Evolutionary conservation across 768 basidiomycete species (phyloP).

Genomic region (Collybiopsis confluens): DNA sequence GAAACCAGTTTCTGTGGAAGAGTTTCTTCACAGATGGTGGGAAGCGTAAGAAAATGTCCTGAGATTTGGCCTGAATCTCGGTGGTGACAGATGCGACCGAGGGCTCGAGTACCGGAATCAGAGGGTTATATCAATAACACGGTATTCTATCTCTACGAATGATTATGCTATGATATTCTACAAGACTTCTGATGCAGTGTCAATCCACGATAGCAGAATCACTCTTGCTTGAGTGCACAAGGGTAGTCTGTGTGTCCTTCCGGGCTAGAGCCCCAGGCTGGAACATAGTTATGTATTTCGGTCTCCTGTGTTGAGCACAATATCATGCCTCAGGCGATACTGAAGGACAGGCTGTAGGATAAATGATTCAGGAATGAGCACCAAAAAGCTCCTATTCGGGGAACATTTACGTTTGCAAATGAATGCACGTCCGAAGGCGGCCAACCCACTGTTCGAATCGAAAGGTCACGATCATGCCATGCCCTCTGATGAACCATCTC

Average conservation of each 20-base stretch:
- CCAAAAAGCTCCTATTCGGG: too few relatives aligned
- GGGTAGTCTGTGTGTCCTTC: slow-evolving; percentile 28
- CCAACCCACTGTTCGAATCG: slow-evolving; percentile 19
- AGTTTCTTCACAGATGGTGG: slow-evolving; percentile 1
- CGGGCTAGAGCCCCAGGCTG: slow-evolving; percentile 16
- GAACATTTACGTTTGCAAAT: slow-evolving; percentile 22
- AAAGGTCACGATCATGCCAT: slow-evolving; percentile 23
- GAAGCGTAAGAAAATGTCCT: neutral
- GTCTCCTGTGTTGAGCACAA: slow-evolving; percentile 21
- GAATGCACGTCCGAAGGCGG: slow-evolving; percentile 30
- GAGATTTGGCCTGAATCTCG: neutral
- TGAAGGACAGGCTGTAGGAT: slow-evolving; percentile 27
- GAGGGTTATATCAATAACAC: too few relatives aligned
- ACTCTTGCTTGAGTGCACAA: slow-evolving; percentile 11
- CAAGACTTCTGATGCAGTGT: too few relatives aligned
- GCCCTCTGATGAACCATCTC: slow-evolving; percentile 21
- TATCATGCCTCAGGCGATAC: slow-evolving; percentile 21
- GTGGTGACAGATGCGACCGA: too few relatives aligned
- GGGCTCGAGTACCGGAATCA: too few relatives aligned
- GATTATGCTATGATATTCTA: too few relatives aligned
- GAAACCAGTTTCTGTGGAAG: neutral
- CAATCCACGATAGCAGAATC: neutral
- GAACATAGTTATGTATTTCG: slow-evolving; percentile 24
- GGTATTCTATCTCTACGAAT: too few relatives aligned
- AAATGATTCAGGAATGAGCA: neutral